Evolutionary conservation across 805 yeast species (phyloP).

Genomic region (Clavispora santaluciae): DNA sequence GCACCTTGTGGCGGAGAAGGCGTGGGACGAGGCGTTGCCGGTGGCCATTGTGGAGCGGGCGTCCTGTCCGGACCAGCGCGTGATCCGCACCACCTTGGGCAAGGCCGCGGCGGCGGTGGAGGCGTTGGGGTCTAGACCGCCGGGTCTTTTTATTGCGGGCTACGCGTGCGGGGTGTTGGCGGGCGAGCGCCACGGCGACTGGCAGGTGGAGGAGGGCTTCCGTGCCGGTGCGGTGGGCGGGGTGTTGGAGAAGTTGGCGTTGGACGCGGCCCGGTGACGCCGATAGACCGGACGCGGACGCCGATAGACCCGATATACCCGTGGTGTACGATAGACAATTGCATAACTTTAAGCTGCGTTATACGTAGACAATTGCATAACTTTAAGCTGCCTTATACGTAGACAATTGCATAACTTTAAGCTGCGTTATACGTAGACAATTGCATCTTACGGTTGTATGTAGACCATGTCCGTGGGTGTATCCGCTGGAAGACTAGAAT

Average conservation of each 20-base stretch:
- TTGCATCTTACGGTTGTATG: no score
- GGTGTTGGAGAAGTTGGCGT: constrained; percentile 10
- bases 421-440: no score
- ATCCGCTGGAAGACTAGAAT: no score
- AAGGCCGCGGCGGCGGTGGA: constrained; percentile 70
- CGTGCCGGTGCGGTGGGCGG: constrained; percentile 9
- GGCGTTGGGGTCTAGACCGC: constrained; percentile 82
- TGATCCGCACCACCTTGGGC: constrained; percentile 66
- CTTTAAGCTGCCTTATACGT: no score
- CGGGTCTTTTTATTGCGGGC: constrained; percentile 84
- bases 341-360: no score
- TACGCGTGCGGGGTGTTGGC: constrained; percentile 60
- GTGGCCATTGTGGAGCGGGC: constrained; percentile 88
- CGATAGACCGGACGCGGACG: no score
- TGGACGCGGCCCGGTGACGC: constrained; percentile 1
- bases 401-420: no score
- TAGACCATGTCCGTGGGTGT: no score
- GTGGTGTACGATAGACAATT: no score
- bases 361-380: no score
- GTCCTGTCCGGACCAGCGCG: constrained; percentile 87
- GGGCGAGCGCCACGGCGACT: constrained; percentile 18
- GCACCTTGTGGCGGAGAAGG: constrained; percentile 34
- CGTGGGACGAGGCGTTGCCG: constrained; percentile 71
- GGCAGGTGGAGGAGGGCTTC: constrained; percentile 48
- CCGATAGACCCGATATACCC: no score